Evolutionary conservation across 768 basidiomycete genomes (phyloP).

Genomic region (Pholiota molesta): DNA sequence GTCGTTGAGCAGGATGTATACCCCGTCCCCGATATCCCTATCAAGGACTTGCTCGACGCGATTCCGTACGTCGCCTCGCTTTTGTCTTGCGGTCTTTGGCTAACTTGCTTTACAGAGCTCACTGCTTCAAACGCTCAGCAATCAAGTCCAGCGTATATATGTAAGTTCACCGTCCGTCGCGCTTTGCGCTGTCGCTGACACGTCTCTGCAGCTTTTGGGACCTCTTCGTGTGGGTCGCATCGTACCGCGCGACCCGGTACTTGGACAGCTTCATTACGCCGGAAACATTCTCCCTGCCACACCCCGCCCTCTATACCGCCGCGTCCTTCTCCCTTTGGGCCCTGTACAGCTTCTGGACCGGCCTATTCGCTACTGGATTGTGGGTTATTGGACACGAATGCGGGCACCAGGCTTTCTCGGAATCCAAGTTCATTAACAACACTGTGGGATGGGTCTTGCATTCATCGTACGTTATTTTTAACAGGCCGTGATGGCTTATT

Average conservation of each 20-base stretch:
- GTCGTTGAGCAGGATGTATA: slow-evolving; percentile 60
- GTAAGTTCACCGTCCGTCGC: slow-evolving; percentile 41
- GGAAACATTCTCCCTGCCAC: slow-evolving; percentile 53
- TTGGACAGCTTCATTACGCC: slow-evolving; percentile 67
- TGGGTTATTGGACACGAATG: slow-evolving; percentile 97
- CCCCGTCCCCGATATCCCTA: slow-evolving; percentile 79
- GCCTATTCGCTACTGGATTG: slow-evolving; percentile 88
- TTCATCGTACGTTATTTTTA: slow-evolving; percentile 63
- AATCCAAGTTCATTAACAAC: slow-evolving; percentile 91
- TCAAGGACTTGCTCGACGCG: slow-evolving; percentile 83
- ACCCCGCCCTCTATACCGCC: slow-evolving; percentile 63
- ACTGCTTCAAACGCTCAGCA: slow-evolving; percentile 92
- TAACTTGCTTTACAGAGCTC: slow-evolving; percentile 47
- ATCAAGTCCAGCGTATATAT: slow-evolving; percentile 78
- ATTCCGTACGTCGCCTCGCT: slow-evolving; percentile 67
- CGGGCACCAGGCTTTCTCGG: slow-evolving; percentile 95
- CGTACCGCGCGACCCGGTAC: slow-evolving; percentile 70
- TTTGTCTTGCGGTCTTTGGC: slow-evolving; percentile 9
- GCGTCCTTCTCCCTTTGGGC: slow-evolving; percentile 75
- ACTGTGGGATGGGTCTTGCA: slow-evolving; percentile 91
- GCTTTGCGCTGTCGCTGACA: neutral
- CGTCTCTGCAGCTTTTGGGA: slow-evolving; percentile 66
- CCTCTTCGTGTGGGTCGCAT: slow-evolving; percentile 61
- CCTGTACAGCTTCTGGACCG: slow-evolving; percentile 78
- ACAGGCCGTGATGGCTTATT: neutral